Conservation (phyloP, 192 early-diverging fungal genomes). For the Diversispora epigaea region DNA sequence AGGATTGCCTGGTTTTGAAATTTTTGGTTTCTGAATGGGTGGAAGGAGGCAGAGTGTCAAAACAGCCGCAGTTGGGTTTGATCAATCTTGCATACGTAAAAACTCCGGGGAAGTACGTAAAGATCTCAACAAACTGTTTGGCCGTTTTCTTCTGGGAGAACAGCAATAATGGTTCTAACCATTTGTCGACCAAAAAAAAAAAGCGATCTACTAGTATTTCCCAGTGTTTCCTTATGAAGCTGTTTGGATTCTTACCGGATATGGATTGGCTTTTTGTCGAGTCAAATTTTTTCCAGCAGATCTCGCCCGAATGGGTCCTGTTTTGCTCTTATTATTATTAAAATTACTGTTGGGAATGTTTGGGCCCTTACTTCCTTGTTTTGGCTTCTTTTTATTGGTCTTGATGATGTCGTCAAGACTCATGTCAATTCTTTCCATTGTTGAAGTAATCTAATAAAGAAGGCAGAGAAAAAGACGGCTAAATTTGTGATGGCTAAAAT, state of each 20-base stretch:
- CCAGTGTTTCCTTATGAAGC: slow-evolving; percentile 9
- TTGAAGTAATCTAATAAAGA: background rate
- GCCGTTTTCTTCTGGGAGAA: slow-evolving; percentile 24
- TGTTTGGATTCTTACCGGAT: slow-evolving; percentile 36
- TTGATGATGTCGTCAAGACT: slow-evolving; percentile 48
- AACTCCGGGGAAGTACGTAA: slow-evolving; percentile 5
- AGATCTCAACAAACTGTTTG: slow-evolving; percentile 12
- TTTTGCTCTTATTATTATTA: slow-evolving; percentile 20
- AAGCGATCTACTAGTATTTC: slow-evolving; percentile 11
- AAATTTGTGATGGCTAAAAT: too few relatives aligned
- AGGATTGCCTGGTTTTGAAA: slow-evolving; percentile 16
- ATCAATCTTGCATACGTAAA: slow-evolving; percentile 10
- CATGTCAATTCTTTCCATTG: slow-evolving; percentile 41
- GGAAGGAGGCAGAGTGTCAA: background rate
- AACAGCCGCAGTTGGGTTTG: slow-evolving; percentile 5
- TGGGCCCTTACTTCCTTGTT: background rate
- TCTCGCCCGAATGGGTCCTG: slow-evolving; percentile 32
- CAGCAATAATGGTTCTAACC: background rate
- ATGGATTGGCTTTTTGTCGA: slow-evolving; percentile 33
- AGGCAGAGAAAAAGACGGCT: background rate
- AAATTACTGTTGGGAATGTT: slow-evolving; percentile 5
- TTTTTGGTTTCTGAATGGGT: slow-evolving; percentile 24
- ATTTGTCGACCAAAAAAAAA: background rate
- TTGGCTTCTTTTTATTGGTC: slow-evolving; percentile 34
- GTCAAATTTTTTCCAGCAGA: slow-evolving; percentile 31